A percentile compares a stretch with the other conserved stretches of the same genome.
phyloP scores from a whole-genome alignment of 2,329 filamentous ascomycete genomes.

The Tolypocladium tundrense region DNA sequence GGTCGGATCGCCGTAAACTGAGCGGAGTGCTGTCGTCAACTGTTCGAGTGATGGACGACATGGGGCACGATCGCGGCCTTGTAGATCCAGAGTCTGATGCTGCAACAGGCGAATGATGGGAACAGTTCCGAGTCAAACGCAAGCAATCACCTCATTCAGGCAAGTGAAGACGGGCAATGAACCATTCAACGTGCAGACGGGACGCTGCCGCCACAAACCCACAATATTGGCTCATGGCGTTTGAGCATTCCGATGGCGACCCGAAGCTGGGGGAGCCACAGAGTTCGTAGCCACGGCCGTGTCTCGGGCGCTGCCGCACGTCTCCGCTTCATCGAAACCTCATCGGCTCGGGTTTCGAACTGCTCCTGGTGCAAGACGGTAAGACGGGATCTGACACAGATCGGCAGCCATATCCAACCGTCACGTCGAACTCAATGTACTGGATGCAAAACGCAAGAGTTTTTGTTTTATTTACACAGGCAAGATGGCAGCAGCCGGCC shows the following conservation, averaged over 20 bases:
- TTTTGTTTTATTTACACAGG: neutral
- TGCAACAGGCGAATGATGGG: too few relatives aligned
- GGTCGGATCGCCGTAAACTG: too few relatives aligned
- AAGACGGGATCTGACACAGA: neutral
- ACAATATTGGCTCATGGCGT: neutral
- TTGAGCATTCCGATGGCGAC: too few relatives aligned
- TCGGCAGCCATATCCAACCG: neutral
- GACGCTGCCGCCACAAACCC: neutral
- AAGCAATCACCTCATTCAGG: too few relatives aligned
- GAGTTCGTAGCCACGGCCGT: neutral
- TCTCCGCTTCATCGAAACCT: neutral
- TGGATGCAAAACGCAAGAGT: neutral
- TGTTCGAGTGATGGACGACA: too few relatives aligned
- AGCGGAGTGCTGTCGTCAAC: too few relatives aligned
- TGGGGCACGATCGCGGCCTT: too few relatives aligned
- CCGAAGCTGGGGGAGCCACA: neutral
- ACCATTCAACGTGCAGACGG: neutral
- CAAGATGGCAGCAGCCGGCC: neutral
- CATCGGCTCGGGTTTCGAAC: neutral
- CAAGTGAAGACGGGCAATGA: too few relatives aligned
- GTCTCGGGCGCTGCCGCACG: neutral
- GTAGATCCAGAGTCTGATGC: too few relatives aligned
- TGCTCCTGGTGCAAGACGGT: neutral
- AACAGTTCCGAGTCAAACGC: too few relatives aligned
- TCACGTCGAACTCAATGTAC: neutral